phyloP scores from a whole-genome alignment of 2,329 filamentous ascomycete species.

The Mycosphaerella arachidis region DNA sequence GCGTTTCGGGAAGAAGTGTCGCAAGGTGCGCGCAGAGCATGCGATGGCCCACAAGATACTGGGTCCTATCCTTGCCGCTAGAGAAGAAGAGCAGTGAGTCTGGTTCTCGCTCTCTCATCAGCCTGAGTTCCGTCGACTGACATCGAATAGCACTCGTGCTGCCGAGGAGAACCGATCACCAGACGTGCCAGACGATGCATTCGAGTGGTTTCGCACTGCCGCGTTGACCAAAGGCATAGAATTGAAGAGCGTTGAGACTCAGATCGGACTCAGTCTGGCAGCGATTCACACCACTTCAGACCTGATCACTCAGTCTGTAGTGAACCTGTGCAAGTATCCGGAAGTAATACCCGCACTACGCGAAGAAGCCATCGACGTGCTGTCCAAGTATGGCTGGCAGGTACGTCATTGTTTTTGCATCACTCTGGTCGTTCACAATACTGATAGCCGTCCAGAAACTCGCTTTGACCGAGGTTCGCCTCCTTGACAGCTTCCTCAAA shows the following conservation, averaged over 20 bases:
- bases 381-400: conserved; percentile 10
- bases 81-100: conserved; percentile 11
- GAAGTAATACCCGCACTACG: conserved; percentile 22
- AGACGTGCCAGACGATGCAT: conserved; percentile 22
- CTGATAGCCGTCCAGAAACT: conserved; percentile 19
- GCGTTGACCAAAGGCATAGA: conserved; percentile 15
- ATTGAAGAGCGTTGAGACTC: conserved; percentile 17
- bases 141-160: conserved; percentile 2
- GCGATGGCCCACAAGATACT: conserved; percentile 34
- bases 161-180: conserved; percentile 15
- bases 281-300: conserved; percentile 31
- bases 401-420: conserved; percentile 20
- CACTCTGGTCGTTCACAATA: conserved; percentile 10
- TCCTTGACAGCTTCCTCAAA: conserved; percentile 35
- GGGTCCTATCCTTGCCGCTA: conserved; percentile 29
- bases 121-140: background rate
- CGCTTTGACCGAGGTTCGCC: conserved; percentile 27
- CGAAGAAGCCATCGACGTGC: conserved; percentile 18
- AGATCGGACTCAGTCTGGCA: conserved; percentile 23
- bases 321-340: conserved; percentile 23
- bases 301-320: conserved; percentile 22
- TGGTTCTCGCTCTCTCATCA: background rate
- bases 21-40: conserved; percentile 31
- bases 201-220: conserved; percentile 28
- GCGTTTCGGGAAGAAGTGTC: conserved; percentile 34